phyloP scores from a whole-genome alignment of 2,329 filamentous ascomycete genomes.

The Paraphoma chrysanthemicola region DNA sequence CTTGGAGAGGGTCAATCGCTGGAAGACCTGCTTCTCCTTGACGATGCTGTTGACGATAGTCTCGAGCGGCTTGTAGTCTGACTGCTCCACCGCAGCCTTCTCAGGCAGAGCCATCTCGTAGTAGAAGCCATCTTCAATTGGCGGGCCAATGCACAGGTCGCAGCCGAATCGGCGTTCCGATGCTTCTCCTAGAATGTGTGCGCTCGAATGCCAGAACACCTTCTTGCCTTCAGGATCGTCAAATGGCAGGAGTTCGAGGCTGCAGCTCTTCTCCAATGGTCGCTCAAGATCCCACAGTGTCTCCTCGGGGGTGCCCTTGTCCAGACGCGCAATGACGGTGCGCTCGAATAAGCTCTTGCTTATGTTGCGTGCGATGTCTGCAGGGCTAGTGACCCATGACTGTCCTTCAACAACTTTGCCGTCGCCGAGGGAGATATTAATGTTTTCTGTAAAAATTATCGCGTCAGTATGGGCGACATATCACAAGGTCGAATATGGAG shows the following conservation, averaged over 20 bases:
- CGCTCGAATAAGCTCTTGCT: conserved; percentile 85
- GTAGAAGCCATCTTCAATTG: conserved; percentile 91
- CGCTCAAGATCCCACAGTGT: conserved; percentile 89
- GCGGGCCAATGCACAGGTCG: conserved; percentile 91
- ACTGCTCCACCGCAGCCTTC: conserved; percentile 71
- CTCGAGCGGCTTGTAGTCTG: conserved; percentile 87
- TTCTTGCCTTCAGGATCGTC: conserved; percentile 79
- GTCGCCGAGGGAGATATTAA: conserved; percentile 76
- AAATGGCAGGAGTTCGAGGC: conserved; percentile 84
- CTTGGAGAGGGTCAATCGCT: conserved; percentile 87
- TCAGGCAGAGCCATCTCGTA: conserved; percentile 92
- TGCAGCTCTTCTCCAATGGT: conserved; percentile 86
- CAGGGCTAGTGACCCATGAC: conserved; percentile 91
- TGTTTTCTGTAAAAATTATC: conserved; percentile 60
- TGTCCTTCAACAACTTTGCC: conserved; percentile 76
- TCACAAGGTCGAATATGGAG: background rate
- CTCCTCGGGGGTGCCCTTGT: conserved; percentile 77
- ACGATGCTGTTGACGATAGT: conserved; percentile 81
- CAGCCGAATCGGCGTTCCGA: conserved; percentile 90
- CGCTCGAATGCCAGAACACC: conserved; percentile 97
- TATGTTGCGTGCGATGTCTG: conserved; percentile 76
- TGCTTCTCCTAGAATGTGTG: conserved; percentile 94
- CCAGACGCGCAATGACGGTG: conserved; percentile 84
- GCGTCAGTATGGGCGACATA: conserved; percentile 18
- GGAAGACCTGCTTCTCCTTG: conserved; percentile 96